Evolutionary conservation across 441 rosid genomes (phyloP), one percentile per base, ranked within the genome.

Genomic region (Aquilaria agallochum): DNA sequence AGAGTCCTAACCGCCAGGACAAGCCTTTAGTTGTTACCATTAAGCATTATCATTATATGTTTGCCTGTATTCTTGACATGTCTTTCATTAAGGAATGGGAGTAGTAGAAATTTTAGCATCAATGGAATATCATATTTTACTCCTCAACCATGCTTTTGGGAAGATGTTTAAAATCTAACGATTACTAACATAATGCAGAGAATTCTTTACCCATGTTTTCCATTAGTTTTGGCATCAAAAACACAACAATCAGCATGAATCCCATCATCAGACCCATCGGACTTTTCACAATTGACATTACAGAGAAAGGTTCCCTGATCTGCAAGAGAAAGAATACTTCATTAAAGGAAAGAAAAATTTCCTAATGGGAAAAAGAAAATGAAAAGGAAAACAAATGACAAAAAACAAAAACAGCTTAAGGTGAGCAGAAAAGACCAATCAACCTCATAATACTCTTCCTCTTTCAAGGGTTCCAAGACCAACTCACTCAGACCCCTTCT

Each of bases 211-310:
- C 99, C 77, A 95, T 92, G 83, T 85, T 92, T 76, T 92, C 99
- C 83, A 95, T 69, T 72, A 92, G 72, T 76, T 95, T 95, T 57
- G 99, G 99, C 99, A 92, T 92, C 46, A 95, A 59, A 79, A 92
- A 92, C 74, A 92, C 72, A 2, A 92, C 97, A 49, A 92, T 77
- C 72, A 95, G 69, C 99, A 95, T 95, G 73, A 95, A 92, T 69
- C 98, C 99, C 71, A 88, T 68, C 99, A 92, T 92, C 55, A 95
- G 87, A 73, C 99, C 99, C 98, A 95, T 95, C 48, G 98, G 99
- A 71, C 99, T 95, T 60, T 95, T 95, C 72, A 88, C 79, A 55
- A 95, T 44, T 36, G 94, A 75, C 97, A 95, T 83, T 66, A 88
- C 58, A 55, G 82, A 74, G 86, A 95, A 92, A 52, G 99, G 96